Evolutionary conservation across 2,329 filamentous ascomycete species (phyloP).

Genomic region (Lomentospora prolificans): DNA sequence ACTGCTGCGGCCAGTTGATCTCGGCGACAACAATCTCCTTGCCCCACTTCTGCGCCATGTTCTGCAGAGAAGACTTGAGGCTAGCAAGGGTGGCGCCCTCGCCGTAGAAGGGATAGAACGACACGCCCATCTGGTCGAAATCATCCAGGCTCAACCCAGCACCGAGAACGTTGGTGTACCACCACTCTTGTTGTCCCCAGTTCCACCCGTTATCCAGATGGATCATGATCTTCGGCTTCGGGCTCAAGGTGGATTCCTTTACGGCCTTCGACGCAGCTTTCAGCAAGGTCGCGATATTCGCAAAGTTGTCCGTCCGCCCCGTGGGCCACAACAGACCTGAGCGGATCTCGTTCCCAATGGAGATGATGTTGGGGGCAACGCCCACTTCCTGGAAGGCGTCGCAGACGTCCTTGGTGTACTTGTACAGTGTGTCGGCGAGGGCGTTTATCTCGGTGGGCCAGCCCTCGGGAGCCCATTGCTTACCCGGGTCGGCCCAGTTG

Average conservation of each 20-base stretch:
- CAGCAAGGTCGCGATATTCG: conserved; percentile 54
- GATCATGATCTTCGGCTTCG: conserved; percentile 60
- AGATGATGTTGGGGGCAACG: conserved; percentile 51
- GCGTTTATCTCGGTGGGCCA: conserved; percentile 53
- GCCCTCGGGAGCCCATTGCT: conserved; percentile 52
- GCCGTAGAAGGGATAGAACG: conserved; percentile 65
- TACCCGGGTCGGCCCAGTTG: conserved; percentile 59
- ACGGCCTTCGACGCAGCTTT: conserved; percentile 55
- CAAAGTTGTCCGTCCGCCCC: conserved; percentile 42
- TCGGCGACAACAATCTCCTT: conserved; percentile 63
- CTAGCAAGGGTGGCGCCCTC: conserved; percentile 45
- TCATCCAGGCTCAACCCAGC: conserved; percentile 43
- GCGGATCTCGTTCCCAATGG: conserved; percentile 66
- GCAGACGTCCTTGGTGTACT: conserved; percentile 55
- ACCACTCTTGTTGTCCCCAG: conserved; percentile 55
- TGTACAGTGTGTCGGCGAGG: conserved; percentile 53
- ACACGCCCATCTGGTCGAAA: conserved; percentile 64
- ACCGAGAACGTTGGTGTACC: conserved; percentile 48
- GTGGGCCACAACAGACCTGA: conserved; percentile 57
- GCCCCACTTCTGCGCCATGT: conserved; percentile 50
- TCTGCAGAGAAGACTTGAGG: conserved; percentile 44
- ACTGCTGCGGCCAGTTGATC: conserved; percentile 59
- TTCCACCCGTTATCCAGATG: conserved; percentile 71
- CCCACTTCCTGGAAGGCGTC: conserved; percentile 48
- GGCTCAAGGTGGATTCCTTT: conserved; percentile 47